Evolutionary conservation across 2,329 filamentous ascomycete genomes (phyloP).

Genomic region (Bertia moriformis): DNA sequence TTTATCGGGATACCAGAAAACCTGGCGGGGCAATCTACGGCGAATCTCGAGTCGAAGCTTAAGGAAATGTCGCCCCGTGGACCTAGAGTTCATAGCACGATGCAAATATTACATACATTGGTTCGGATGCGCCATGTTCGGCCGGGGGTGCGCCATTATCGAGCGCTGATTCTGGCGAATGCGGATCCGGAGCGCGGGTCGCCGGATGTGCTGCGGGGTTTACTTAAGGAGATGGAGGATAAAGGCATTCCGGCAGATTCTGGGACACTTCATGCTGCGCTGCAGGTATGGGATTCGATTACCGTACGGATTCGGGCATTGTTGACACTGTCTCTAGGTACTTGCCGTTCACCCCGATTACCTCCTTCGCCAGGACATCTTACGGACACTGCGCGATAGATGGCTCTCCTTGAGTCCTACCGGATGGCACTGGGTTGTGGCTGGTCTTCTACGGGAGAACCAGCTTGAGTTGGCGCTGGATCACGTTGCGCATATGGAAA

Average conservation of each 20-base stretch:
- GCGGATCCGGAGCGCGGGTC: constrained; percentile 29
- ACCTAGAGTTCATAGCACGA: constrained; percentile 3
- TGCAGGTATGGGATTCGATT: constrained; percentile 26
- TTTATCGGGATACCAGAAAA: background rate
- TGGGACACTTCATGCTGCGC: constrained; percentile 37
- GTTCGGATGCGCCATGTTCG: constrained; percentile 22
- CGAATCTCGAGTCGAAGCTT: background rate
- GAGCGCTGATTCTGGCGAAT: constrained; percentile 38
- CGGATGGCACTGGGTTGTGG: constrained; percentile 37
- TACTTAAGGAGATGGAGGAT: constrained; percentile 40
- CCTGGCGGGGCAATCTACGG: background rate
- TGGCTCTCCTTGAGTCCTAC: constrained; percentile 38
- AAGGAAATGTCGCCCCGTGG: background rate
- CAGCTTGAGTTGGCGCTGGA: constrained; percentile 42
- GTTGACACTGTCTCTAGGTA: constrained; percentile 15
- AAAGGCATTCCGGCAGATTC: constrained; percentile 33
- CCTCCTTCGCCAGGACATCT: constrained; percentile 34
- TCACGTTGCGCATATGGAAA: constrained; percentile 34
- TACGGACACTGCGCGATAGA: constrained; percentile 30
- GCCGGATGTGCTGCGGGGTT: constrained; percentile 26
- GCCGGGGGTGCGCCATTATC: constrained; percentile 30
- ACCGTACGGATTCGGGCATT: background rate
- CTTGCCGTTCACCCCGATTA: constrained; percentile 46
- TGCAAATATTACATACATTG: constrained; percentile 19
- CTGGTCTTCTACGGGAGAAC: constrained; percentile 37